These are phyloP conservation scores for Wickerhamiella sergipiensis DNA, from an alignment of 805 yeast species.

Conservation along the genomic window DNA sequence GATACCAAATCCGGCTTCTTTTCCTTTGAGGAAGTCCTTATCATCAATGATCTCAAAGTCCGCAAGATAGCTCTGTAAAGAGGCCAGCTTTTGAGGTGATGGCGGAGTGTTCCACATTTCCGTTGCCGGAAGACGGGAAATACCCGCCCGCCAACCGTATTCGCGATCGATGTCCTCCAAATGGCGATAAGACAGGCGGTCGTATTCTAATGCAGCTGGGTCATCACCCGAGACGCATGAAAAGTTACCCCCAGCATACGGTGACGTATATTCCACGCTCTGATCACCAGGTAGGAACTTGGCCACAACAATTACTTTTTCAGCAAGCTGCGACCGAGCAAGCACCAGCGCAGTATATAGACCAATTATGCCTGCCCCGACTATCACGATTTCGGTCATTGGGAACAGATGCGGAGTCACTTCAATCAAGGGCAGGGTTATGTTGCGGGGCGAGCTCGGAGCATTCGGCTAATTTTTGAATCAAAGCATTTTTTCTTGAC, in stretches of 20 bases:
- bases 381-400: slow-evolving; percentile 14
- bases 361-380: slow-evolving; percentile 55
- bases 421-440: too few species aligned
- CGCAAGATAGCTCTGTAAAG: slow-evolving; percentile 36
- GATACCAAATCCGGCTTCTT: slow-evolving; percentile 44
- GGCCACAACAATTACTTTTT: slow-evolving; percentile 44
- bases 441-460: too few species aligned
- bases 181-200: slow-evolving; percentile 42
- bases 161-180: slow-evolving; percentile 30
- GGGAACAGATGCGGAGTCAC: too few species aligned
- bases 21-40: slow-evolving; percentile 29
- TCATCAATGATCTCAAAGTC: slow-evolving; percentile 30
- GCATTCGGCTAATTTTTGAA: too few species aligned
- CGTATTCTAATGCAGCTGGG: slow-evolving; percentile 35
- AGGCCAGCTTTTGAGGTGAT: slow-evolving; percentile 32
- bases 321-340: slow-evolving; percentile 27
- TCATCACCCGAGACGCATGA: slow-evolving; percentile 49
- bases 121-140: slow-evolving; percentile 40
- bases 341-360: slow-evolving; percentile 46
- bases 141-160: slow-evolving; percentile 43
- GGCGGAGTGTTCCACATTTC: slow-evolving; percentile 47
- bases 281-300: slow-evolving; percentile 68
- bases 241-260: slow-evolving; percentile 65
- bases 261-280: slow-evolving; percentile 60
- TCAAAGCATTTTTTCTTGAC: too few species aligned